These are phyloP conservation scores for Eremochloa ophiuroides DNA, from an alignment of 176 grass and related monocot species.

Conservation along the genomic window DNA sequence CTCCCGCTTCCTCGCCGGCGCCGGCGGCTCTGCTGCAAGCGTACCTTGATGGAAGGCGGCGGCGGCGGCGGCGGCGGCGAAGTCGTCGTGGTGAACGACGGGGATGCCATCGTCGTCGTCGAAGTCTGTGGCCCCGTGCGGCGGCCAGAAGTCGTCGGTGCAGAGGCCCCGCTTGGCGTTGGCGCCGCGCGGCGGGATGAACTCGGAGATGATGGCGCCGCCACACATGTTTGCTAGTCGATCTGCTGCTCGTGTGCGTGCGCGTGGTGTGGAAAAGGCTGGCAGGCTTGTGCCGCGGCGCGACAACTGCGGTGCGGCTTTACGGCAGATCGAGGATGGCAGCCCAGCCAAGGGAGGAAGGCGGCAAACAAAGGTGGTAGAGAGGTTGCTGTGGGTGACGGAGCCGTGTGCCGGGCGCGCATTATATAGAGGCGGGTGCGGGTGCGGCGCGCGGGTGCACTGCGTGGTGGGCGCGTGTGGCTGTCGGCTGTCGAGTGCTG, in stretches of 20 bases:
- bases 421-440: too few species aligned
- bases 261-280: neutral
- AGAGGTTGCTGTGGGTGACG: neutral
- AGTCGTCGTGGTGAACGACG: too few species aligned
- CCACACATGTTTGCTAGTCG: slow-evolving; percentile 13
- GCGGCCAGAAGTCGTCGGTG: slow-evolving; percentile 36
- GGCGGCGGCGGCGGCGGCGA: neutral
- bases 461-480: neutral
- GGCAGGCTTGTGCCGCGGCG: neutral
- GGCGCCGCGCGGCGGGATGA: slow-evolving; percentile 22
- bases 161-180: slow-evolving; percentile 22
- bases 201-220: slow-evolving; percentile 46
- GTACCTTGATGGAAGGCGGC: neutral
- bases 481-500: neutral
- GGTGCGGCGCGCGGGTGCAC: neutral
- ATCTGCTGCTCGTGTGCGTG: neutral
- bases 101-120: too few species aligned
- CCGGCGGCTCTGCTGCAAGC: slow-evolving; percentile 21
- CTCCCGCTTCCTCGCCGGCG: slow-evolving; percentile 38
- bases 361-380: neutral
- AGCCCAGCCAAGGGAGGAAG: too few species aligned
- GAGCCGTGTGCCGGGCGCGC: slow-evolving; percentile 7
- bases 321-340: too few species aligned
- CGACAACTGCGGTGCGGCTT: neutral
- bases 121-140: neutral